Conservation (phyloP, 75 land plant genomes). For the Chamaecyparis obtusa region DNA sequence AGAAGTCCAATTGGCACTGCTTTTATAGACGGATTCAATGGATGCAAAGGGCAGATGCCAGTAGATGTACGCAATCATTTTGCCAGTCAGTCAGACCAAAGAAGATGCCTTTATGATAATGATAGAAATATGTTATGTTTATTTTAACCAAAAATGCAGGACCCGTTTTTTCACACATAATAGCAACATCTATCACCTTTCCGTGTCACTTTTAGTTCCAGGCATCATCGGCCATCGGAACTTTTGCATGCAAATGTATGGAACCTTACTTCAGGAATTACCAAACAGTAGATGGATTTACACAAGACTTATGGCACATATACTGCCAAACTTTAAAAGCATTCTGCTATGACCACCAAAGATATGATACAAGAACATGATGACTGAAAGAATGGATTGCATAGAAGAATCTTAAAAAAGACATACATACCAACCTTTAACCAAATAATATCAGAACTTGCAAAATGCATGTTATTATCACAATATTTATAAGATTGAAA, state of each 20-base stretch:
- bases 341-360: neutral
- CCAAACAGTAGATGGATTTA: neutral
- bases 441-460: neutral
- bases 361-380: neutral
- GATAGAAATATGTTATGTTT: neutral
- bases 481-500: no score
- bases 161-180: neutral
- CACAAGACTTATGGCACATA: neutral
- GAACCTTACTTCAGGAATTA: neutral
- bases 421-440: neutral
- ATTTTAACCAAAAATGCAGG: neutral
- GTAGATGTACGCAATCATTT: neutral
- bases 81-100: neutral
- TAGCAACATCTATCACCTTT: neutral
- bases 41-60: neutral
- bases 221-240: neutral
- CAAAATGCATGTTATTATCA: neutral
- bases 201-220: neutral
- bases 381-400: neutral
- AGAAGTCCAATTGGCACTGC: neutral
- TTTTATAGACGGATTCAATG: neutral
- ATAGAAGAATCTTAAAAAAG: neutral
- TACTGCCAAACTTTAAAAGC: neutral
- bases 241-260: neutral
- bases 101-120: neutral